Evolutionary conservation across 257 asterid species (phyloP).

Genomic region (Nicotiana benthamiana): DNA sequence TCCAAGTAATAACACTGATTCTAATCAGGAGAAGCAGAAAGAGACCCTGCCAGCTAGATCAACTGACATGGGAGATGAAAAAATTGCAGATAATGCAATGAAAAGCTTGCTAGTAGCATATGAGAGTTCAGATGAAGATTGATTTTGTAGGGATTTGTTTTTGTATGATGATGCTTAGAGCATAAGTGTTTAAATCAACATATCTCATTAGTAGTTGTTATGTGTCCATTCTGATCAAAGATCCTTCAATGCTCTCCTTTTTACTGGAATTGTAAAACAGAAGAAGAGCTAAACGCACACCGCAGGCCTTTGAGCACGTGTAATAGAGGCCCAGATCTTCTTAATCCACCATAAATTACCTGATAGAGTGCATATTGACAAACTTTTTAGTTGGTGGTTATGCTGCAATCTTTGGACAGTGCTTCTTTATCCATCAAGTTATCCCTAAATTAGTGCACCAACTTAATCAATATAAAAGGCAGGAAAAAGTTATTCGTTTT

Average conservation of each 20-base stretch:
- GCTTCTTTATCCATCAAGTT: too few species aligned
- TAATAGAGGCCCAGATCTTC: too few species aligned
- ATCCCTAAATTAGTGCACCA: too few species aligned
- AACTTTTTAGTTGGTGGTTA: too few species aligned
- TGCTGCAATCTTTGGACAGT: too few species aligned
- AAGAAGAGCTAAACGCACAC: too few species aligned
- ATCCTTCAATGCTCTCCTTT: not conserved
- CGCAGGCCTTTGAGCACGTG: too few species aligned
- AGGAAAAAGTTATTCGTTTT: too few species aligned
- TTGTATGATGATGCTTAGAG: not conserved
- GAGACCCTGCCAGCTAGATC: slow-evolving; percentile 20
- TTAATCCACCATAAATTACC: too few species aligned
- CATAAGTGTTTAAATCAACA: not conserved
- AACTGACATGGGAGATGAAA: slow-evolving; percentile 17
- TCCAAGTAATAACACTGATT: slow-evolving; percentile 17
- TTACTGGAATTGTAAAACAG: too few species aligned
- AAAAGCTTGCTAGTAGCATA: slow-evolving; percentile 66
- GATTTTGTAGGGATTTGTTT: not conserved
- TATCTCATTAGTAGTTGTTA: not conserved
- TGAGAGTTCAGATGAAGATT: slow-evolving; percentile 65
- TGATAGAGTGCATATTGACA: too few species aligned
- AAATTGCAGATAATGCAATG: slow-evolving; percentile 56
- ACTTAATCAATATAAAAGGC: too few species aligned
- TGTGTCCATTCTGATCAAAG: not conserved
- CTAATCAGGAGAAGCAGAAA: slow-evolving; percentile 13